Conservation (phyloP, 2,329 filamentous ascomycete genomes). For the Diplodia corticola region DNA sequence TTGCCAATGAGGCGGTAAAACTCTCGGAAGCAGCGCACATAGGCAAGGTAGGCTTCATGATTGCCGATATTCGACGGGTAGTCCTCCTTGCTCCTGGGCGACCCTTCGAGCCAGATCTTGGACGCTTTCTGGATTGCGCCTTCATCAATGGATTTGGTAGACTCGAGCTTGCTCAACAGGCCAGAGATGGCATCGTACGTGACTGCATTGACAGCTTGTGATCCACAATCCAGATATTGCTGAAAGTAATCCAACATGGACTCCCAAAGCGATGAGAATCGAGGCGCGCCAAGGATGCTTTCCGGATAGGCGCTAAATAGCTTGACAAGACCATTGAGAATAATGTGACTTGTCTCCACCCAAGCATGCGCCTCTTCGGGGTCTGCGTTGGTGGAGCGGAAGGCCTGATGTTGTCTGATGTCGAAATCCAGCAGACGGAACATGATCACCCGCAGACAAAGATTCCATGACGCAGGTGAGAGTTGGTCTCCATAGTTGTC, state of each 20-base stretch:
- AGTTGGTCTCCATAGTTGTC: conserved; percentile 86
- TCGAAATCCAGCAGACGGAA: conserved; percentile 75
- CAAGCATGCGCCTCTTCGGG: conserved; percentile 33
- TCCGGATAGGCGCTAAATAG: conserved; percentile 77
- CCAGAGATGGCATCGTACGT: conserved; percentile 44
- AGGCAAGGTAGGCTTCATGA: conserved; percentile 82
- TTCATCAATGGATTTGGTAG: conserved; percentile 29
- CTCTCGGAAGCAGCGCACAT: conserved; percentile 72
- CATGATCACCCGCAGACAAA: conserved; percentile 78
- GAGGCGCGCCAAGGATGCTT: conserved; percentile 63
- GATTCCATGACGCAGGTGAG: conserved; percentile 74
- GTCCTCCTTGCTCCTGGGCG: not conserved
- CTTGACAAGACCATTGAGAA: conserved; percentile 42
- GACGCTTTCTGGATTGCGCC: conserved; percentile 27
- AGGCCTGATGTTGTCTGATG: conserved; percentile 31
- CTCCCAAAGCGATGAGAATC: conserved; percentile 74
- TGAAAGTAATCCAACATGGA: conserved; percentile 71
- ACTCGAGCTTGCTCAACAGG: conserved; percentile 39
- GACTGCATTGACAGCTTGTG: conserved; percentile 44
- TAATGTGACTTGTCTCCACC: conserved; percentile 44
- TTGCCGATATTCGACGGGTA: conserved; percentile 48
- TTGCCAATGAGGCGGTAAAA: conserved; percentile 73
- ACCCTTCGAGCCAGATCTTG: conserved; percentile 16
- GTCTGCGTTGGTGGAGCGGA: conserved; percentile 26
- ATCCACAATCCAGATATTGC: conserved; percentile 44